Base-by-base conservation (phyloP, 306 rosid genomes). In the Trichosanthes cucumerina region DNA sequence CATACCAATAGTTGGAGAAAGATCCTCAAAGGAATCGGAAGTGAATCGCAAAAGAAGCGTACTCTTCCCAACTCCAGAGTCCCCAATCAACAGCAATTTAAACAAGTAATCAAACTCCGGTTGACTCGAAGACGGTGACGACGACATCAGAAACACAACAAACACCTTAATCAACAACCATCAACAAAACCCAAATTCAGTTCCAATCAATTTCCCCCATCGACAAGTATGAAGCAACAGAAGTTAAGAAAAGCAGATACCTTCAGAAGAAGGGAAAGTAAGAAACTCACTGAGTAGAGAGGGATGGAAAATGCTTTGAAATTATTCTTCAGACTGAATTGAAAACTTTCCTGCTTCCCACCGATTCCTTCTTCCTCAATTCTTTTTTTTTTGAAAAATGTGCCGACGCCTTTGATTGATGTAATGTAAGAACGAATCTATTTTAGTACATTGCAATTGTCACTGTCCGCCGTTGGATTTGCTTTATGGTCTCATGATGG, bases 61-160 rank as follows among this genome's bases (percentile, higher is more conserved):
- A 87, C 98, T 93, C 81, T 93, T 93, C 33, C 96, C 98, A 69
- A 92, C 96, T 14, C 93, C 98, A 0, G 97, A 90, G 76, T 92
- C 97, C 56, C 97, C 97, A 60, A 92, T 90, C 75, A 94, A 26
- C 54, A 94, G 81, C 78, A 92, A 83, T 89, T 94, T 94, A 83
- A 94, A 94, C 81, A 90, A 80, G 84, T 88, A 90, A 66, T 93
- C 96, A 71, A 90, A 93, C 77, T 91, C 97, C 18, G 88, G 76
- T 38, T 59, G 92, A 79, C 36, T 81, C 28, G 93, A 86, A 23
- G 89, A 87, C 33, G 92, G 79, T 18, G 89, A 78, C 28, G 84
- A 84, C 34, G 87, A 89, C 97, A 90, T 93, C 36, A 41, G 28
- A 68, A 68, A 39, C 14, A 68, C 49, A 23, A 18, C 12, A 39